Evolutionary conservation across 495 filamentous ascomycete species (phyloP).

Genomic region (Podospora australis): DNA sequence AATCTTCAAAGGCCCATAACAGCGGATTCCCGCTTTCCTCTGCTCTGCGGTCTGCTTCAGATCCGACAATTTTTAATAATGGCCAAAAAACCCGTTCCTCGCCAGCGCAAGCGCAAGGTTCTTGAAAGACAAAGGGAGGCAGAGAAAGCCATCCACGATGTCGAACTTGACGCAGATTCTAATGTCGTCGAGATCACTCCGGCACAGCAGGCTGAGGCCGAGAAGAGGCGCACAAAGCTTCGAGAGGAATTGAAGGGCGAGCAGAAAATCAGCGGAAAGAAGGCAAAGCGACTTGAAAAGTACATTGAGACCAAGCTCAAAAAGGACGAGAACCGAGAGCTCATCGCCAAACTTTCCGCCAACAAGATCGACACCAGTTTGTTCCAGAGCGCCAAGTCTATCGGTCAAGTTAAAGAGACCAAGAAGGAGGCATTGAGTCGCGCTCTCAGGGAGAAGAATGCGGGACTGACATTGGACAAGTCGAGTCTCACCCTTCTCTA

Average conservation of each 20-base stretch:
- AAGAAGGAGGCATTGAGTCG: conserved; percentile 60
- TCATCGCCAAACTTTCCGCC: conserved; percentile 74
- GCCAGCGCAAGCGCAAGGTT: conserved; percentile 73
- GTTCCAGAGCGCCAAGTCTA: conserved; percentile 64
- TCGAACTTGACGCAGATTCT: conserved; percentile 45
- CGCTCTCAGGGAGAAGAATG: conserved; percentile 51
- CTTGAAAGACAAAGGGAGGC: conserved; percentile 49
- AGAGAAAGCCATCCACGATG: conserved; percentile 28
- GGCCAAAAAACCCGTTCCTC: conserved; percentile 65
- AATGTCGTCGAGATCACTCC: conserved; percentile 69
- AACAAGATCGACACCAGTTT: conserved; percentile 75
- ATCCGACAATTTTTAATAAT: conserved; percentile 28
- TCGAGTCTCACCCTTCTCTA: conserved; percentile 33
- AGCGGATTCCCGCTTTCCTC: too few relatives aligned
- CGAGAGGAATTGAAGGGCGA: conserved; percentile 61
- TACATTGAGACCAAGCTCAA: conserved; percentile 95
- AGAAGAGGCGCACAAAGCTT: conserved; percentile 53
- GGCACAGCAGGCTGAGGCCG: conserved; percentile 56
- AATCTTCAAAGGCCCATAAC: conserved; percentile 5
- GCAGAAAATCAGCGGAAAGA: conserved; percentile 78
- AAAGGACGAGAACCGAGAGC: conserved; percentile 84
- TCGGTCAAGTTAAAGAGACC: conserved; percentile 61
- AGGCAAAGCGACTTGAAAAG: conserved; percentile 89
- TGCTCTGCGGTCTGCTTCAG: neutral
- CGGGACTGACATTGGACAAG: conserved; percentile 49